These are phyloP conservation scores for Chlorencoelia australis DNA, from an alignment of 2,329 filamentous ascomycete genomes.

Conservation along the genomic window DNA sequence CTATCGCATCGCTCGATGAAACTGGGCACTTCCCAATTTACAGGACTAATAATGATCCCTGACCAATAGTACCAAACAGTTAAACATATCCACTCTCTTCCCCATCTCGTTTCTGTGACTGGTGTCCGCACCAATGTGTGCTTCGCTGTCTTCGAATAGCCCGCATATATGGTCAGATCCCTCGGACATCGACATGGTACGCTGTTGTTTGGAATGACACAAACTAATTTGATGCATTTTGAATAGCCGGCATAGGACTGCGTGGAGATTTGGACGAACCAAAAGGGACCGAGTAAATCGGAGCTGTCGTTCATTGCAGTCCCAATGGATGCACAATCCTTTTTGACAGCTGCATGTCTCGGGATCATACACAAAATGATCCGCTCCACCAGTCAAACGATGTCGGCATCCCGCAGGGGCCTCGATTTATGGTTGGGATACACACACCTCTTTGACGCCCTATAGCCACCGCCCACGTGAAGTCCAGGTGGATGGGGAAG, in stretches of 20 bases:
- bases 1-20: not conserved
- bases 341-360: constrained; percentile 8
- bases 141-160: not conserved
- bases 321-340: too few relatives aligned
- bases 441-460: not conserved
- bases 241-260: not conserved
- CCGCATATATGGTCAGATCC: not conserved
- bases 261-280: not conserved
- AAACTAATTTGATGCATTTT: not conserved
- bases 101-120: too few relatives aligned
- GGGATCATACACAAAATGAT: constrained; percentile 5
- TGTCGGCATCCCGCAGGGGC: not conserved
- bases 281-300: constrained; percentile 1
- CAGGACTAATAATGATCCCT: too few relatives aligned
- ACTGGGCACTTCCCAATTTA: not conserved
- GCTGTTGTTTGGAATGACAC: not conserved
- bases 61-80: not conserved
- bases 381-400: constrained; percentile 1
- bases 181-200: not conserved
- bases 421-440: not conserved
- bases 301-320: too few relatives aligned
- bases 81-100: not conserved
- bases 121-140: too few relatives aligned
- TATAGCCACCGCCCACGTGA: too few relatives aligned
- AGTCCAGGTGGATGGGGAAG: not conserved